Evolutionary conservation across 1,284 basidiomycete species (phyloP).

Genomic region (Naganishia sp.): DNA sequence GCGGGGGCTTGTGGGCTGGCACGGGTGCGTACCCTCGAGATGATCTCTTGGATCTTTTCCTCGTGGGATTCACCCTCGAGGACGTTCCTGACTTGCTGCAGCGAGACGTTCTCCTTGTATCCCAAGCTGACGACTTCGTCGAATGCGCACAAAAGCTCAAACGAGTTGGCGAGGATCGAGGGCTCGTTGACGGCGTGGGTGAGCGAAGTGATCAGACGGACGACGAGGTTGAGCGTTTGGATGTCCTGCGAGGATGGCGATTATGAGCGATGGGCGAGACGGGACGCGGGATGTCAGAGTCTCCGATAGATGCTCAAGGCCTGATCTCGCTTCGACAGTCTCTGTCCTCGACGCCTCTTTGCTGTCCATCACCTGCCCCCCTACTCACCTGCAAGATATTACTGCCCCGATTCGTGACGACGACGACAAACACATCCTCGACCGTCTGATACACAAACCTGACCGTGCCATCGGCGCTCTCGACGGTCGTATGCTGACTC

Average conservation of each 20-base stretch:
- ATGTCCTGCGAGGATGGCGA: constrained; percentile 68
- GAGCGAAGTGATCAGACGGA: constrained; percentile 90
- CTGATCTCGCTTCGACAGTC: too few relatives aligned
- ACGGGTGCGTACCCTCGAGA: constrained; percentile 69
- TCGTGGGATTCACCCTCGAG: constrained; percentile 99
- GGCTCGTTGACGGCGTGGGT: constrained; percentile 76
- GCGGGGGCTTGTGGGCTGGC: not conserved
- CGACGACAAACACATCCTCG: constrained; percentile 94
- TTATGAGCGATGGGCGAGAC: not conserved
- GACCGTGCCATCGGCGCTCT: constrained; percentile 73
- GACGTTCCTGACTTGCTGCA: constrained; percentile 87
- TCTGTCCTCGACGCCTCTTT: too few relatives aligned
- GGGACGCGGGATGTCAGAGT: too few relatives aligned
- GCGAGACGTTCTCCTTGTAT: constrained; percentile 88
- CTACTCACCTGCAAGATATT: constrained; percentile 76
- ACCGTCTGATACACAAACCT: constrained; percentile 98
- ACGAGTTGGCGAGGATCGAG: constrained; percentile 87
- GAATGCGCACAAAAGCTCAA: constrained; percentile 92
- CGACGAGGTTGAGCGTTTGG: constrained; percentile 89
- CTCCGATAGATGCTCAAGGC: too few relatives aligned
- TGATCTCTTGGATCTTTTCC: constrained; percentile 99
- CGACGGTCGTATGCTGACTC: constrained; percentile 95
- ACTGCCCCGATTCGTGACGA: constrained; percentile 96
- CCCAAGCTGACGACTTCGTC: constrained; percentile 95
- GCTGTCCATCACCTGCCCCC: too few relatives aligned